Percentiles rank a stretch among this genome's conserved stretches.
phyloP scores from a whole-genome alignment of 2,329 filamentous ascomycete species.

The Aspergillus spinulosporus region DNA sequence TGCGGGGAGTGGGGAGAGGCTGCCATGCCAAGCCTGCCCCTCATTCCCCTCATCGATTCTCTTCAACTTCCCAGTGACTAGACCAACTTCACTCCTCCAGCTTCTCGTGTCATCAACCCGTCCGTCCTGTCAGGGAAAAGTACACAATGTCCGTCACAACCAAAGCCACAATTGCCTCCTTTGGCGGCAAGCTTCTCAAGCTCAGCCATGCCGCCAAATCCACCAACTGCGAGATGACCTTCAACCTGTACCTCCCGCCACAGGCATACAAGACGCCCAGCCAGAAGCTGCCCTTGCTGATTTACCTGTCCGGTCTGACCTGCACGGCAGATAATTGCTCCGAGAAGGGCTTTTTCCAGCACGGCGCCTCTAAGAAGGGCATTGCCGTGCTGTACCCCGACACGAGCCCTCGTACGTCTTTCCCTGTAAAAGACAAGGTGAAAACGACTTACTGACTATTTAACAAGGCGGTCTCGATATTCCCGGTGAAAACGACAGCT shows the following conservation, averaged over 20 bases:
- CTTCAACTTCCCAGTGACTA: neutral
- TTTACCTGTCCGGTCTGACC: conserved; percentile 92
- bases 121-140: conserved; percentile 37
- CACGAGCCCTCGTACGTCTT: conserved; percentile 74
- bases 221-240: conserved; percentile 84
- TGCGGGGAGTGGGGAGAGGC: conserved; percentile 8
- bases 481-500: conserved; percentile 80
- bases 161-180: conserved; percentile 83
- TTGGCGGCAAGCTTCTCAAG: conserved; percentile 93
- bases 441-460: neutral
- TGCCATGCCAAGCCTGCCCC: conserved; percentile 12
- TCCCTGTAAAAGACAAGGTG: neutral
- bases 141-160: conserved; percentile 73
- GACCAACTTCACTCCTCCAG: neutral
- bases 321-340: conserved; percentile 84
- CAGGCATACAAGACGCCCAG: conserved; percentile 56
- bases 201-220: conserved; percentile 78
- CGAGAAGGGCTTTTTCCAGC: conserved; percentile 86
- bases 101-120: neutral
- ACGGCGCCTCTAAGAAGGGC: conserved; percentile 72
- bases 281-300: conserved; percentile 75
- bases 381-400: conserved; percentile 95
- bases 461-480: conserved; percentile 69
- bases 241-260: conserved; percentile 89
- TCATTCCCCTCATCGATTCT: conserved; percentile 10